Evolutionary conservation across 345 rosid genomes (phyloP).

Genomic region (Mangifera indica): DNA sequence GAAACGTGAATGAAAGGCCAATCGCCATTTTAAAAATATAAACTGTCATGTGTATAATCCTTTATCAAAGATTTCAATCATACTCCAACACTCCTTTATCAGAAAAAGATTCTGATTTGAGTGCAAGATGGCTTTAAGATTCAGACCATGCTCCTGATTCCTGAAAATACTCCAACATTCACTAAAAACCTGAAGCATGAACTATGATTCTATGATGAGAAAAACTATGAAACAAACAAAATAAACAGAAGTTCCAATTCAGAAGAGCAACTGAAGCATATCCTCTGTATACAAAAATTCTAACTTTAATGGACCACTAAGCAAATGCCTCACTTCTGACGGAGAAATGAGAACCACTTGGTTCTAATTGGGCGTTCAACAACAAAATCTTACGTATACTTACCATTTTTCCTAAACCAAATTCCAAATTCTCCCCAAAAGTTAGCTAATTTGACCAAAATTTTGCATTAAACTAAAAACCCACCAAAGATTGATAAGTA

Average conservation of each 20-base stretch:
- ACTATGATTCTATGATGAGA: background rate
- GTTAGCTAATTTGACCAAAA: background rate
- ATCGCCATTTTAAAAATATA: background rate
- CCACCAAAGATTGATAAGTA: background rate
- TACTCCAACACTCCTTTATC: too few species aligned
- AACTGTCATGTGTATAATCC: background rate
- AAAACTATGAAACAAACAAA: background rate
- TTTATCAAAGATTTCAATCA: background rate
- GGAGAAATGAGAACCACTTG: background rate
- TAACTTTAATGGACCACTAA: background rate
- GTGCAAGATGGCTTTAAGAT: background rate
- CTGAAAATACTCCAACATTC: background rate
- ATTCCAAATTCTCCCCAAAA: background rate
- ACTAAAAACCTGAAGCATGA: background rate
- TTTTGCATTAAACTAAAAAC: background rate
- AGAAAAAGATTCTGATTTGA: background rate
- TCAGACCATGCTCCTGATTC: background rate
- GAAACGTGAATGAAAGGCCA: constrained; percentile 4
- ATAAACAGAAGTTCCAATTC: background rate
- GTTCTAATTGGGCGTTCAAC: background rate
- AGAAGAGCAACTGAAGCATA: background rate
- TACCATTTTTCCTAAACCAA: background rate
- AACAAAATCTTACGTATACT: background rate
- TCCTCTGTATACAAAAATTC: background rate
- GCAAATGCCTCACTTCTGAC: constrained; percentile 1